Evolutionary conservation across 805 yeast genomes (phyloP), one percentile per base, ranked within the genome.

Genomic region (Yamadazyma sp.): DNA sequence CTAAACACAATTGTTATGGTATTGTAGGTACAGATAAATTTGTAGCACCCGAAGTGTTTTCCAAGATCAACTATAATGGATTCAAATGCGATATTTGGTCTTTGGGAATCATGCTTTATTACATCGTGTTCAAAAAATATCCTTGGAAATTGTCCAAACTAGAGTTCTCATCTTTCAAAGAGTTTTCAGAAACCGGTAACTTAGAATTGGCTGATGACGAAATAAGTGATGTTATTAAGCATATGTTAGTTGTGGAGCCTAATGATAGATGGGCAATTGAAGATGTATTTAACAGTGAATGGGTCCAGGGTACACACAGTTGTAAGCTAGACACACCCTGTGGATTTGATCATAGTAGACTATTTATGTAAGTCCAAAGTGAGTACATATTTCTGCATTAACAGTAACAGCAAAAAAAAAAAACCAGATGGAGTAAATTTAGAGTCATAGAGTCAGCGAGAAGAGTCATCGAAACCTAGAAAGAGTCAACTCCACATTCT

Each of bases 71-170:
- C 7, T 75, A 75, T 43, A 59, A 66, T 35, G 72, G 76, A 0
- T 52, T 45, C 30, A 49, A 52, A 15, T 57, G 62, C 8, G 80
- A 75, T 42, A 47, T 72, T 8, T 75, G 81, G 81, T 64, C 77
- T 0, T 40, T 73, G 13, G 80, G 76, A 2, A 57, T 73, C 3
- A 51, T 74, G 1, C 45, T 70, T 12, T 58, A 55, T 35, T 64
- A 54, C 35, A 30, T 72, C 16, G 9, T 52, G 10, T 45, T 49
- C 16, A 36, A 46, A 9, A 43, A 41, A n/a, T 65, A 62, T 26
- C 78, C 78, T 3, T 77, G 82, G 82, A 58, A 54, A 31, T 41
- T 52, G 12, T 78, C 81, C 18, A 32, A 27, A 18, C 14, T 23
- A 11, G 36, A 33, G 4, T 28, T 31, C 23, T 15, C 19, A 24